Evolutionary conservation across 2,329 filamentous ascomycete genomes (phyloP), one percentile per base, ranked within the genome.

Genomic region (Aspergillus ibericus): DNA sequence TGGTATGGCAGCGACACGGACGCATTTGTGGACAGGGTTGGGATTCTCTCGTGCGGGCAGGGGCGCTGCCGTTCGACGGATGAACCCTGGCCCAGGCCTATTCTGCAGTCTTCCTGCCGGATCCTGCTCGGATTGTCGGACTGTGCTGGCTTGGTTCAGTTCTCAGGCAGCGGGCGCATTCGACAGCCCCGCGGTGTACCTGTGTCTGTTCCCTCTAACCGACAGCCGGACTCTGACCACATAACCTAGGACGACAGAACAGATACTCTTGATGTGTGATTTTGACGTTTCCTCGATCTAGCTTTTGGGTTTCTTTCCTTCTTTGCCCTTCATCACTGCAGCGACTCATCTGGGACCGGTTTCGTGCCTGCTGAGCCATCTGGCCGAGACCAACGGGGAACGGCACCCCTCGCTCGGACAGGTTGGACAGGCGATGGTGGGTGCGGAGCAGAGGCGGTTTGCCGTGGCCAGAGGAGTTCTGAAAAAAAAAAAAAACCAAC

Each of bases 381-480:
- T 20, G 40, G 40, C 36, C 50, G n/a, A 42, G 8, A 16, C 36
- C 36, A 10, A 38, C 35, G 8, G 20, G n/a, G 10, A 42, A 20
- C 20, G 16, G 38, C 38, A 9, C 10, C 38, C 38, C 12, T 42
- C 16, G 38, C 38, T 13, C 38, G n/a, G 15, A 16, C 32, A 58
- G 25, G 18, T 29, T 47, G 44, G 50, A 54, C 36, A 49, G 27
- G 47, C 51, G 48, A 29, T 27, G 34, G 27, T 32, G 15, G 48
- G 35, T 15, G 54, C 42, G 35, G 54, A 50, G 42, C 36, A 55
- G 55, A 36, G 32, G 55, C 59, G 48, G 52, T 36, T 53, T 55
- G 25, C 36, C 44, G 52, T 53, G 51, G 52, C 47, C 46, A 55
- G 46, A 44, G 47, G 53, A 59, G 38, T 53, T 20, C 46, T 55